Percentiles rank a stretch among this genome's conserved stretches.
Conservation (phyloP, 2,329 filamentous ascomycete species). For the Macrophomina tecta region DNA sequence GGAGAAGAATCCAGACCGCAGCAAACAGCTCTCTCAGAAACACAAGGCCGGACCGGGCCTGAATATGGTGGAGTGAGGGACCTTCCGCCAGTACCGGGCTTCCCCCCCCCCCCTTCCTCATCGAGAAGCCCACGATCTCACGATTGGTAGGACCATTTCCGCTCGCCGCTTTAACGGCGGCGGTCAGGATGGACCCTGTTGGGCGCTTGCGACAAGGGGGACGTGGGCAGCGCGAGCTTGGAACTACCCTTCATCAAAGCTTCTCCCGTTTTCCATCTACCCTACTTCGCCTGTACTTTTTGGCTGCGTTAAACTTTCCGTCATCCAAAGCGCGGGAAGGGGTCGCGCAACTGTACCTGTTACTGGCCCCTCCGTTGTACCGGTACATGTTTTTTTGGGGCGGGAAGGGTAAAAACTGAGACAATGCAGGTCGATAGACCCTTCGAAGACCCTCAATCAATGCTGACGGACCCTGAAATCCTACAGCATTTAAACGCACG, state of each 20-base stretch:
- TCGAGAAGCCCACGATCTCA: not conserved
- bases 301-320: not conserved
- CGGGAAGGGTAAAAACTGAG: not conserved
- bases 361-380: not conserved
- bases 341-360: not conserved
- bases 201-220: not conserved
- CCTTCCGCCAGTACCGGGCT: not conserved
- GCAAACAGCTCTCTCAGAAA: not conserved
- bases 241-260: constrained; percentile 16
- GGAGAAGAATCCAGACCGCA: not conserved
- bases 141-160: not conserved
- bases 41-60: not conserved
- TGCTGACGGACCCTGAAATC: not conserved
- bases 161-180: constrained; percentile 20
- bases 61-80: not conserved
- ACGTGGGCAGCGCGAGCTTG: not conserved
- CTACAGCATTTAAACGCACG: constrained; percentile 1
- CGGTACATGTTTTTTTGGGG: not conserved
- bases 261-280: constrained; percentile 16
- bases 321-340: not conserved
- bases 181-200: constrained; percentile 18
- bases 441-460: constrained; percentile 11
- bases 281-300: not conserved
- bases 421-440: constrained; percentile 13
- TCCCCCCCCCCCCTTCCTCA: not conserved